Percentiles rank a stretch among this genome's conserved stretches.
Evolutionary conservation across 371 early-diverging fungal species (phyloP).

Genomic region (Actinomucor elegans): DNA sequence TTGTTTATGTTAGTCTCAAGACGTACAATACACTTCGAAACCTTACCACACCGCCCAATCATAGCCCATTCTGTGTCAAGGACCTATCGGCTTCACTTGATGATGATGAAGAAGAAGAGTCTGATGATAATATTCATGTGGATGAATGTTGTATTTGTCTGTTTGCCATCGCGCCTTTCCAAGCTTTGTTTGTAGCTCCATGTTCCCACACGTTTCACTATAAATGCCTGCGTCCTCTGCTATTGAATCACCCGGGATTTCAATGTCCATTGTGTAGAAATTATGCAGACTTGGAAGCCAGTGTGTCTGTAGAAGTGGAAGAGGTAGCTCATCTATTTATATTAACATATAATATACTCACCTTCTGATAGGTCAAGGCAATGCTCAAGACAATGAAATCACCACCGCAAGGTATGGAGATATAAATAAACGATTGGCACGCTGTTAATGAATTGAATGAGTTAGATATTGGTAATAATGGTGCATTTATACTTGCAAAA

Average conservation of each 20-base stretch:
- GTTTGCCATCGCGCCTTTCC: constrained; percentile 83
- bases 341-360: too few relatives aligned
- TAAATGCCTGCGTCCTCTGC: constrained; percentile 82
- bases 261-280: constrained; percentile 93
- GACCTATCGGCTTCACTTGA: not conserved
- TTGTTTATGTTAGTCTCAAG: constrained; percentile 3
- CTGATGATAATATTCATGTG: constrained; percentile 15
- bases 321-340: too few relatives aligned
- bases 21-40: constrained; percentile 17
- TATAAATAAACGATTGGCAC: too few relatives aligned
- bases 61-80: not conserved
- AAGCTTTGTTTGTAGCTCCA: constrained; percentile 93
- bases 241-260: constrained; percentile 68
- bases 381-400: constrained; percentile 8
- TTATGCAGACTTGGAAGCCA: constrained; percentile 86
- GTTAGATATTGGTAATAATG: too few relatives aligned
- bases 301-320: constrained; percentile 57
- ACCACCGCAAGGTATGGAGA: not conserved
- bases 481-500: too few relatives aligned
- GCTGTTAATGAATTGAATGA: too few relatives aligned
- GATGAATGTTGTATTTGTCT: constrained; percentile 96
- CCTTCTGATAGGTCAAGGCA: constrained; percentile 11
- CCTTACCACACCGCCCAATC: constrained; percentile 8
- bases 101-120: not conserved
- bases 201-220: constrained; percentile 96